These are phyloP conservation scores for Decorospora gaudefroyi DNA, from an alignment of 2,329 filamentous ascomycete genomes.

Conservation along the genomic window DNA sequence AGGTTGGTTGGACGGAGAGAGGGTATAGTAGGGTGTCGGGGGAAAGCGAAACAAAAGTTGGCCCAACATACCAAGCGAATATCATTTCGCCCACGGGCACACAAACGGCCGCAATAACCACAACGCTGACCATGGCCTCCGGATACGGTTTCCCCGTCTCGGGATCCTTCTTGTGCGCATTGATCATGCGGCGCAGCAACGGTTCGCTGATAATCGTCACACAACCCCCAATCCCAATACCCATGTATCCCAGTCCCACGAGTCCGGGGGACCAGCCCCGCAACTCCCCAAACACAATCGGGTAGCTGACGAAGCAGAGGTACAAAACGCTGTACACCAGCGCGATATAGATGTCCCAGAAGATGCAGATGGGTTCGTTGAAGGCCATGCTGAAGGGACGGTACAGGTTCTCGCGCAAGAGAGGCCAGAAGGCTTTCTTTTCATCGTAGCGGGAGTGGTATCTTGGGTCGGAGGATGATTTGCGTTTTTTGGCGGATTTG, in stretches of 20 bases:
- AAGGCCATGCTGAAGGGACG: conserved; percentile 77
- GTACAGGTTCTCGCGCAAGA: conserved; percentile 75
- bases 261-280: conserved; percentile 77
- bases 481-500: conserved; percentile 71
- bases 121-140: conserved; percentile 79
- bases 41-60: neutral
- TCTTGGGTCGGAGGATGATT: conserved; percentile 72
- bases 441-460: conserved; percentile 84
- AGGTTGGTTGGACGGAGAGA: no score
- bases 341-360: conserved; percentile 72
- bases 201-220: conserved; percentile 63
- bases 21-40: no score
- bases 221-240: conserved; percentile 64
- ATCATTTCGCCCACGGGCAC: conserved; percentile 79
- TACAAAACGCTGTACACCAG: conserved; percentile 86
- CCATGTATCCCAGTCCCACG: conserved; percentile 77
- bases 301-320: conserved; percentile 88
- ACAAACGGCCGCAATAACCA: conserved; percentile 75
- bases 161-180: conserved; percentile 73
- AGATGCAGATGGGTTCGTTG: conserved; percentile 85
- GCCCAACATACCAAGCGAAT: conserved; percentile 68
- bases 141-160: conserved; percentile 73
- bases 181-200: conserved; percentile 75
- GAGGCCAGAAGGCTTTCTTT: conserved; percentile 63
- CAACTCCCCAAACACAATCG: conserved; percentile 74